A percentile compares a stretch with the other conserved stretches of the same genome.
Evolutionary conservation across 2,329 filamentous ascomycete species (phyloP).

Genomic region (Trichoderma afroharzianum): DNA sequence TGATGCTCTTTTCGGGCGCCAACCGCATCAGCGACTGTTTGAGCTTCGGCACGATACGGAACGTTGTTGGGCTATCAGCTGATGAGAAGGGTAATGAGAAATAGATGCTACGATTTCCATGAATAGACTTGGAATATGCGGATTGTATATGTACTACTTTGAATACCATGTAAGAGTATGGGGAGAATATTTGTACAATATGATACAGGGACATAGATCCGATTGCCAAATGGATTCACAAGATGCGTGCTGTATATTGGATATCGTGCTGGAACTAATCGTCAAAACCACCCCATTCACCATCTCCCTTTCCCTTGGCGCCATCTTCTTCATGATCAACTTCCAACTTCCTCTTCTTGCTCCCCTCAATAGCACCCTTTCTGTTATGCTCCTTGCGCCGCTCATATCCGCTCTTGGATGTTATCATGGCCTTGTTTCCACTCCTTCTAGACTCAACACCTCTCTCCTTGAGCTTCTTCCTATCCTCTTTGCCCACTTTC

Average conservation of each 20-base stretch:
- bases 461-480: conserved; percentile 74
- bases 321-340: conserved; percentile 22
- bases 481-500: conserved; percentile 76
- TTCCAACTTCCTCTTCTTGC: conserved; percentile 51
- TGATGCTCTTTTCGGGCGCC: conserved; percentile 83
- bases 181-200: not conserved
- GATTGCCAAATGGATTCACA: not conserved
- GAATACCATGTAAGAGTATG: not conserved
- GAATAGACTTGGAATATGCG: not conserved
- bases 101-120: not conserved
- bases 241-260: not conserved
- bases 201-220: not conserved
- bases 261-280: conserved; percentile 30
- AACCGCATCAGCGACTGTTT: conserved; percentile 81
- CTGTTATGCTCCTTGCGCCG: conserved; percentile 64
- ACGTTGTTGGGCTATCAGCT: conserved; percentile 54
- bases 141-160: not conserved
- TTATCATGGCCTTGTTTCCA: conserved; percentile 61
- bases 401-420: conserved; percentile 76
- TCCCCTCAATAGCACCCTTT: conserved; percentile 59
- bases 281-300: conserved; percentile 50
- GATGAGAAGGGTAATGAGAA: conserved; percentile 27
- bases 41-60: conserved; percentile 80
- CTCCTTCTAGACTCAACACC: conserved; percentile 70
- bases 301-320: conserved; percentile 21